These are phyloP conservation scores for Hypomyces perniciosus DNA, from an alignment of 2,329 filamentous ascomycete genomes.

Conservation along the genomic window DNA sequence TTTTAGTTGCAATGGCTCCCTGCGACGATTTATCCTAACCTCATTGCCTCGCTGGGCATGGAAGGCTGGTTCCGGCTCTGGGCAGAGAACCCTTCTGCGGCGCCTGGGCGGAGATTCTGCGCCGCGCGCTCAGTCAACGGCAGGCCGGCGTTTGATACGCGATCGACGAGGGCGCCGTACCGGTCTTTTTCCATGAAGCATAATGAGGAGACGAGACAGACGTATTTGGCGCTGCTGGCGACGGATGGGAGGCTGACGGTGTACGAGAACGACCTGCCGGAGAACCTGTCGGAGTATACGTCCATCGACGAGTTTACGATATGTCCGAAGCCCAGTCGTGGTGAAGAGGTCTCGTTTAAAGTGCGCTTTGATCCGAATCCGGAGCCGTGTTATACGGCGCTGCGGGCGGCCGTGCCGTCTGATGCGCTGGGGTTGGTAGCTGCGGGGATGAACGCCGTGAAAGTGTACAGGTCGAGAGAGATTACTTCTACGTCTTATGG, in stretches of 20 bases:
- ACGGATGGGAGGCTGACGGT: constrained; percentile 74
- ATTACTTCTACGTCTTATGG: constrained; percentile 47
- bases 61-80: constrained; percentile 89
- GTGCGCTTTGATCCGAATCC: constrained; percentile 86
- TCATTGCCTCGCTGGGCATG: constrained; percentile 81
- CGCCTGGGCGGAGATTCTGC: constrained; percentile 76
- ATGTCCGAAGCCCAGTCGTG: constrained; percentile 62
- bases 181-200: constrained; percentile 80
- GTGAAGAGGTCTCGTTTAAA: constrained; percentile 81
- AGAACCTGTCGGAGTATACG: constrained; percentile 71
- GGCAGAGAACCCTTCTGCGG: constrained; percentile 81
- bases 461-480: constrained; percentile 72
- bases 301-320: constrained; percentile 72
- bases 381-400: constrained; percentile 68
- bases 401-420: constrained; percentile 73
- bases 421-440: constrained; percentile 79
- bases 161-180: constrained; percentile 56
- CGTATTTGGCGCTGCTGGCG: constrained; percentile 78
- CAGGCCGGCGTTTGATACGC: constrained; percentile 50
- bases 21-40: constrained; percentile 76
- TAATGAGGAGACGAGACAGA: constrained; percentile 72
- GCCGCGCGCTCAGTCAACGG: constrained; percentile 44
- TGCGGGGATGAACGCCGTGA: constrained; percentile 76
- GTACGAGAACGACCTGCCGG: constrained; percentile 79
- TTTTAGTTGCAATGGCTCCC: constrained; percentile 85